These are phyloP conservation scores for Apiospora pterosperma DNA, from an alignment of 2,329 filamentous ascomycete genomes.

Conservation along the genomic window DNA sequence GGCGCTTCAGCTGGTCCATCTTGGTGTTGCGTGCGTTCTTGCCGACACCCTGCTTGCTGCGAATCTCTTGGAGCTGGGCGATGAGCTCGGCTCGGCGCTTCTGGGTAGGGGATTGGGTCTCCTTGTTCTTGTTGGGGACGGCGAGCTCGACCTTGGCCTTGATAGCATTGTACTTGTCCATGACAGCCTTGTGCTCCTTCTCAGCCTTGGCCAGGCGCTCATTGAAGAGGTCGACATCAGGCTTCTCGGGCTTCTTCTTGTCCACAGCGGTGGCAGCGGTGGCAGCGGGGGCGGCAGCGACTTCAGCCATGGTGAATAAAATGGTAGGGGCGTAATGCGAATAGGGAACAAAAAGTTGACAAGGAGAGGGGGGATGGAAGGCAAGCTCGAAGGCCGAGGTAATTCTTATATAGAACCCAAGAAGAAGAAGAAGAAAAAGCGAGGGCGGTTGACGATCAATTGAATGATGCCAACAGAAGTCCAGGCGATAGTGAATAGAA, in stretches of 20 bases:
- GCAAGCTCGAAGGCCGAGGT: not conserved
- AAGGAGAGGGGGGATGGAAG: not conserved
- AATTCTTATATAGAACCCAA: not conserved
- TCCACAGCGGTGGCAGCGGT: slow-evolving; percentile 39
- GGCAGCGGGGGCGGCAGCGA: slow-evolving; percentile 41
- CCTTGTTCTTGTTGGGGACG: slow-evolving; percentile 63
- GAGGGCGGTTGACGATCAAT: slow-evolving; percentile 13
- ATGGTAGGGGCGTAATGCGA: not conserved
- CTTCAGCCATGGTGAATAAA: slow-evolving; percentile 42
- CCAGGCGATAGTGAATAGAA: slow-evolving; percentile 1
- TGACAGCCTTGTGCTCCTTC: slow-evolving; percentile 77
- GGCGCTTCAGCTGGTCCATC: slow-evolving; percentile 86
- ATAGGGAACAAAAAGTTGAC: not conserved
- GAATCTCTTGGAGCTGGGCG: slow-evolving; percentile 77
- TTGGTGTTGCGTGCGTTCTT: slow-evolving; percentile 77
- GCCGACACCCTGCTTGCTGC: slow-evolving; percentile 79
- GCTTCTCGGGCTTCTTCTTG: slow-evolving; percentile 71
- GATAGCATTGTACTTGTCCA: slow-evolving; percentile 76
- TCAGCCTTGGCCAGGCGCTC: slow-evolving; percentile 74
- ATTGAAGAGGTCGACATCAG: slow-evolving; percentile 83
- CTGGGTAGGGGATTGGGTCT: slow-evolving; percentile 74
- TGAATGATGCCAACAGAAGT: slow-evolving; percentile 12
- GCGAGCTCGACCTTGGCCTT: slow-evolving; percentile 86
- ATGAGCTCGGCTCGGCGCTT: slow-evolving; percentile 87
- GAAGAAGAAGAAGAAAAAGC: not conserved